Conservation (phyloP, 345 rosid species). For the Tarenaya hassleriana region DNA sequence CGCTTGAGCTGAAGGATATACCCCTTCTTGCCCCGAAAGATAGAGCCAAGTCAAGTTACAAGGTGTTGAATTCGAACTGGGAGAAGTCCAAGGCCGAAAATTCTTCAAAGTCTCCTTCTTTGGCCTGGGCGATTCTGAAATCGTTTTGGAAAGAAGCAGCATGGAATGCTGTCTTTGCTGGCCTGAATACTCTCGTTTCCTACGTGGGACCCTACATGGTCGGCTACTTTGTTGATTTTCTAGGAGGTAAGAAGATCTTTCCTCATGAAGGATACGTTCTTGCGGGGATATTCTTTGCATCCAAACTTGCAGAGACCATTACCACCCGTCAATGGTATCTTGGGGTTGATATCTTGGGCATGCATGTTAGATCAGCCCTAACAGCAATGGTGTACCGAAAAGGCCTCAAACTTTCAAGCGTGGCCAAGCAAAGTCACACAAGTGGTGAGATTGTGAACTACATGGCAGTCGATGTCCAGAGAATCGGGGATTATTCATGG, state of each 20-base stretch:
- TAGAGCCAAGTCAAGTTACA: slow-evolving; percentile 84
- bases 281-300: slow-evolving; percentile 84
- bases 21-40: slow-evolving; percentile 89
- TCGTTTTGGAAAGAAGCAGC: slow-evolving; percentile 99
- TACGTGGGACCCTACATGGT: slow-evolving; percentile 96
- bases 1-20: slow-evolving; percentile 94
- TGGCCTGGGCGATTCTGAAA: slow-evolving; percentile 77
- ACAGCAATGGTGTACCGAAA: slow-evolving; percentile 94
- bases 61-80: slow-evolving; percentile 80
- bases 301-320: slow-evolving; percentile 91
- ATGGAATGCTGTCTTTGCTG: slow-evolving; percentile 85
- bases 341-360: slow-evolving; percentile 96
- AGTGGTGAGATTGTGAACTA: slow-evolving; percentile 95
- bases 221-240: slow-evolving; percentile 92
- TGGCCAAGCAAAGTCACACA: slow-evolving; percentile 88
- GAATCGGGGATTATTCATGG: slow-evolving; percentile 97
- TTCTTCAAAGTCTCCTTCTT: slow-evolving; percentile 74
- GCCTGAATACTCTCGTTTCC: slow-evolving; percentile 82
- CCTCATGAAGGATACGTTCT: slow-evolving; percentile 93
- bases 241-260: slow-evolving; percentile 78
- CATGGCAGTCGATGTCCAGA: slow-evolving; percentile 99
- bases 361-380: slow-evolving; percentile 98
- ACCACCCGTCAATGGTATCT: slow-evolving; percentile 99
- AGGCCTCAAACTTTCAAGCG: slow-evolving; percentile 84
- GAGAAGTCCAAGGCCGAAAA: slow-evolving; percentile 70